Conservation (phyloP, 2,329 filamentous ascomycete genomes). For the Gnomoniopsis smithogilvyi region DNA sequence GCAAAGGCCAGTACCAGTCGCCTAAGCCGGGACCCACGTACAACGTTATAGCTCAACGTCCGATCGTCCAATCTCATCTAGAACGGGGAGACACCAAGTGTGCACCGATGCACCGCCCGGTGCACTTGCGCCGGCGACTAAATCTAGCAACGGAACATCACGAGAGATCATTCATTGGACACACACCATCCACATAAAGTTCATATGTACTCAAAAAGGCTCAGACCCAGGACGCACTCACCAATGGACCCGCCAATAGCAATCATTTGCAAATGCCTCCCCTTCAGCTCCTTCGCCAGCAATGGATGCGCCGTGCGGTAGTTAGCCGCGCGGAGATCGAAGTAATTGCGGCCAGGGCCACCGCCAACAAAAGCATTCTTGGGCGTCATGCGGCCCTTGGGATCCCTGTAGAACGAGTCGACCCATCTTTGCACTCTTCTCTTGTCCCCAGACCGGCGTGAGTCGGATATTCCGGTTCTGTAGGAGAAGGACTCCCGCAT, state of each 20-base stretch:
- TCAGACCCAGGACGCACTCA: constrained; percentile 26
- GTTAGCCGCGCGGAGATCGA: constrained; percentile 56
- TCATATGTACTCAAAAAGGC: not conserved
- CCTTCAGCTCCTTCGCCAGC: constrained; percentile 74
- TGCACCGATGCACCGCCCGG: not conserved
- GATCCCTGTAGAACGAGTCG: constrained; percentile 63
- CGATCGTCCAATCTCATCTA: not conserved
- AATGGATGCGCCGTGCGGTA: constrained; percentile 74
- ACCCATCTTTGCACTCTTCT: constrained; percentile 46
- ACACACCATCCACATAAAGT: not conserved
- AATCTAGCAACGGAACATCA: not conserved
- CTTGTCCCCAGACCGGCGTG: constrained; percentile 60
- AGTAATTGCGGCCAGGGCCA: constrained; percentile 45
- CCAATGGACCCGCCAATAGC: constrained; percentile 91
- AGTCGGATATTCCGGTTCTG: constrained; percentile 47
- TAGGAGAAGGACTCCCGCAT: constrained; percentile 47
- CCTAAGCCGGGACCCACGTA: not conserved
- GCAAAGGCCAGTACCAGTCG: not conserved
- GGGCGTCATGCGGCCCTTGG: constrained; percentile 45
- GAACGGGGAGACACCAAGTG: not conserved
- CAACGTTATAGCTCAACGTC: not conserved
- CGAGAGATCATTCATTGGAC: not conserved
- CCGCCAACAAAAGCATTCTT: constrained; percentile 22
- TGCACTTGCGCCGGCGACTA: not conserved
- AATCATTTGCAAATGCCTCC: constrained; percentile 93